A percentile compares a stretch with the other conserved stretches of the same genome.
phyloP scores from a whole-genome alignment of 1,284 basidiomycete genomes.

The Tylopilus microsporus region DNA sequence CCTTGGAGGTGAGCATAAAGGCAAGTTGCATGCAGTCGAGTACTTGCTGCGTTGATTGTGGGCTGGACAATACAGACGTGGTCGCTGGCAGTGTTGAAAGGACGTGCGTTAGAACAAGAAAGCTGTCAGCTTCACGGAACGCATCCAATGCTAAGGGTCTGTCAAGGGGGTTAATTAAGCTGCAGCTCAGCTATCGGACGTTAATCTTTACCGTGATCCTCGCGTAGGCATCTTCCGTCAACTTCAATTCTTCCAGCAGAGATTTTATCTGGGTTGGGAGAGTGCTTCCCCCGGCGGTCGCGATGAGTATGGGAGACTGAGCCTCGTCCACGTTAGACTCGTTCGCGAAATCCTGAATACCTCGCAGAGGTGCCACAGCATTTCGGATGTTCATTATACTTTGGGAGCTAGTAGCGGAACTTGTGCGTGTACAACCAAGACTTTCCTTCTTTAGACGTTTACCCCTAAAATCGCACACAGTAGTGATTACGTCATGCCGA shows the following conservation, averaged over 20 bases:
- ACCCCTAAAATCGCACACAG: neutral
- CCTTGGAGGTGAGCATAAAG: conserved; percentile 61
- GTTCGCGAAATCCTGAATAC: conserved; percentile 19
- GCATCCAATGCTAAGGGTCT: conserved; percentile 66
- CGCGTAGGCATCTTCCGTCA: conserved; percentile 10
- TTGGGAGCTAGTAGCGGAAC: no score
- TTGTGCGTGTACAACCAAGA: neutral
- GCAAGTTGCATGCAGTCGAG: conserved; percentile 53
- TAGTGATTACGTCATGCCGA: conserved; percentile 42
- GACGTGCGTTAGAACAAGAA: conserved; percentile 65
- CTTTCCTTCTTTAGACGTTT: neutral
- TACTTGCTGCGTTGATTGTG: conserved; percentile 41
- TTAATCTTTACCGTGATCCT: conserved; percentile 22
- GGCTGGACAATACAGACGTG: conserved; percentile 33
- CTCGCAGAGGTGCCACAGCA: conserved; percentile 30
- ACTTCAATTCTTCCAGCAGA: conserved; percentile 26
- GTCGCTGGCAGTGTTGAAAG: conserved; percentile 50
- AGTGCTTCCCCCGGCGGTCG: neutral
- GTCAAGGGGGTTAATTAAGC: conserved; percentile 4
- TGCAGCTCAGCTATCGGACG: neutral
- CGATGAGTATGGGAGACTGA: neutral
- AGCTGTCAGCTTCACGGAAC: conserved; percentile 76
- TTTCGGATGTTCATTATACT: conserved; percentile 12
- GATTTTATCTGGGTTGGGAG: conserved; percentile 13
- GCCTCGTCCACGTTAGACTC: conserved; percentile 6